A percentile compares a stretch with the other conserved stretches of the same genome.
Evolutionary conservation across 176 grass and related monocot species (phyloP).

Genomic region (Metroxylon sagu): DNA sequence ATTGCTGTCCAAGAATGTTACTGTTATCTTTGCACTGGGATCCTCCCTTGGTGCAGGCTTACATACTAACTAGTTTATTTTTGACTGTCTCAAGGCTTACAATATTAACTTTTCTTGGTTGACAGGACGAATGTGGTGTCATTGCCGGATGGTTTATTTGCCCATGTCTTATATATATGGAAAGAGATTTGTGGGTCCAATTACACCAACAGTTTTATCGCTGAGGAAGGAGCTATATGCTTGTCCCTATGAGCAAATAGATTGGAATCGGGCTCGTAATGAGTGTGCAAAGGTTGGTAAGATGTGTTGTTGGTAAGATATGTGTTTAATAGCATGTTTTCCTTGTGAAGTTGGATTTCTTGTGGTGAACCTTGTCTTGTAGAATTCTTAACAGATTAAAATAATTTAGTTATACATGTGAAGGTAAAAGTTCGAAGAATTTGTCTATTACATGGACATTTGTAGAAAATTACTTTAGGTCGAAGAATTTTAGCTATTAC

Average conservation of each 20-base stretch:
- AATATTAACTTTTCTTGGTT: background rate
- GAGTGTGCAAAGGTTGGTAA: constrained; percentile 87
- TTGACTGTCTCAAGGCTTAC: too few relatives aligned
- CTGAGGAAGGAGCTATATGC: constrained; percentile 73
- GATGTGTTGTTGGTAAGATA: constrained; percentile 31
- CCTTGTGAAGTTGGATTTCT: background rate
- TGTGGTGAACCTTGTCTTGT: background rate
- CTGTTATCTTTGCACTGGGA: too few relatives aligned
- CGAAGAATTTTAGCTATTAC: too few relatives aligned
- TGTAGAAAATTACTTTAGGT: too few relatives aligned
- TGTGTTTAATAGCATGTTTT: background rate
- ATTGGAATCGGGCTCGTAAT: constrained; percentile 90
- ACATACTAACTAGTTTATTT: too few relatives aligned
- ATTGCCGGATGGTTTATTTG: constrained; percentile 92
- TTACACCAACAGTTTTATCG: constrained; percentile 49
- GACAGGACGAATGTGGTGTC: constrained; percentile 92
- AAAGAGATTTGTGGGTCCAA: constrained; percentile 76
- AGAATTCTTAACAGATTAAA: background rate
- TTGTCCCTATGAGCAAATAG: constrained; percentile 46
- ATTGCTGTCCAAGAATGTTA: too few relatives aligned
- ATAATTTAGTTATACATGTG: too few relatives aligned
- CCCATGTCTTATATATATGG: constrained; percentile 96
- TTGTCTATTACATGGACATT: too few relatives aligned
- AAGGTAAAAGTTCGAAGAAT: too few relatives aligned
- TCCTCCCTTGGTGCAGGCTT: too few relatives aligned